Percentiles rank a stretch among this genome's conserved stretches.
These are phyloP conservation scores for Diutina pseudorugosa DNA, from an alignment of 1,139 yeast genomes.

Conservation along the genomic window DNA sequence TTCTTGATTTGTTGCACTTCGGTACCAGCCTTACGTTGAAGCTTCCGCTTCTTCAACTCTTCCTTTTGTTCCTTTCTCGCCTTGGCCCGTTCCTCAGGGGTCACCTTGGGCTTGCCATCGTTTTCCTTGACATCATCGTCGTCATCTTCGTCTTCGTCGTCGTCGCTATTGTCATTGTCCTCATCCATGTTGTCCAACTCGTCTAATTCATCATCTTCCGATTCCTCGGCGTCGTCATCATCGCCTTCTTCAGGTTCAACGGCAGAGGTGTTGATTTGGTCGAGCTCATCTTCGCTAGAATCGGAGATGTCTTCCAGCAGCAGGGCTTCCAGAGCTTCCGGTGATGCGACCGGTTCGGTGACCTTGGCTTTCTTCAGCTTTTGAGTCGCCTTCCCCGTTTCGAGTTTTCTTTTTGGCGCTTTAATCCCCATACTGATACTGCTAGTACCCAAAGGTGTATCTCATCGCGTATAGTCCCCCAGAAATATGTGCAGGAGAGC, in stretches of 20 bases:
- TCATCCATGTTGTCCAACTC: constrained; percentile 6
- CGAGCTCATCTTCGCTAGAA: constrained; percentile 11
- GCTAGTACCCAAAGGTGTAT: background rate
- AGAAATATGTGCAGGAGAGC: background rate
- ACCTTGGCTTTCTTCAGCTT: background rate
- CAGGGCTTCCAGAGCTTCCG: background rate
- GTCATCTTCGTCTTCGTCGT: constrained; percentile 6
- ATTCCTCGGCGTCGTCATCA: constrained; percentile 11
- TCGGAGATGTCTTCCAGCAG: background rate
- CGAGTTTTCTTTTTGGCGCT: background rate
- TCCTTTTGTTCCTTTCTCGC: constrained; percentile 41
- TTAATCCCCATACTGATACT: background rate
- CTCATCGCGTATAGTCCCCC: background rate
- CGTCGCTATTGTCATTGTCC: constrained; percentile 5
- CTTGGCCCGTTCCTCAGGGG: background rate
- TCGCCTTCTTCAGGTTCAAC: constrained; percentile 11
- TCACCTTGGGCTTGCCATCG: constrained; percentile 35
- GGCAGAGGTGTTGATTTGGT: constrained; percentile 11
- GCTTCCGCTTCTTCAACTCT: constrained; percentile 68
- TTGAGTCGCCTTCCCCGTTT: background rate
- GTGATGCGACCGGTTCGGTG: background rate
- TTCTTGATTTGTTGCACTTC: constrained; percentile 79
- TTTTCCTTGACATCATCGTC: constrained; percentile 8
- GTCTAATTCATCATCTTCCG: constrained; percentile 11
- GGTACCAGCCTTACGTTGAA: constrained; percentile 74